phyloP scores from a whole-genome alignment of 148 eudicot genomes.

The Mesembryanthemum crystallinum region DNA sequence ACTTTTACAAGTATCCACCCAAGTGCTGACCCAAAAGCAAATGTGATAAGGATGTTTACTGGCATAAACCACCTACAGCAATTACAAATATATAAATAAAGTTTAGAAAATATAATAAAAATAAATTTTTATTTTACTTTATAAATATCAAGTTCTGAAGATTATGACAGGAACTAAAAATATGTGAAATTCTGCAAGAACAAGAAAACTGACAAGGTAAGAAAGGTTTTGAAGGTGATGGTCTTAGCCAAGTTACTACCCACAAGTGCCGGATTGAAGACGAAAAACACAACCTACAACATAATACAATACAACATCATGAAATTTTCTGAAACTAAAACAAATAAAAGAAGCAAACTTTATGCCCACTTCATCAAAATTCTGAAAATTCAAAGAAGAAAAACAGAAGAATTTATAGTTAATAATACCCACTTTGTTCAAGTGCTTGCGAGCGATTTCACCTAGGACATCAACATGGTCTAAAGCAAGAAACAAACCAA shows the following conservation, averaged over 20 bases:
- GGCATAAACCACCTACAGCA: slow-evolving; percentile 55
- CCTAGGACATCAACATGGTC: slow-evolving; percentile 36
- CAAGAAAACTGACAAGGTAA: slow-evolving; percentile 32
- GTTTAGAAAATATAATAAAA: background rate
- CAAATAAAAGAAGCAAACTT: too few species aligned
- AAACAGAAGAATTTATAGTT: too few species aligned
- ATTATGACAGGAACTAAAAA: too few species aligned
- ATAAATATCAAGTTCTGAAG: too few species aligned
- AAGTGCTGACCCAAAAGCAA: slow-evolving; percentile 39
- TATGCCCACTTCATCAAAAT: too few species aligned
- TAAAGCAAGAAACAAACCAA: slow-evolving; percentile 43
- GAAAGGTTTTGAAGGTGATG: slow-evolving; percentile 33
- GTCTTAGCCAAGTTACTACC: slow-evolving; percentile 41
- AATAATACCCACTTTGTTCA: slow-evolving; percentile 40
- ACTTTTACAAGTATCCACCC: slow-evolving; percentile 43
- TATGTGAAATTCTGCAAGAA: background rate
- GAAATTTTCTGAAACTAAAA: too few species aligned
- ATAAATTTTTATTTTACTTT: too few species aligned
- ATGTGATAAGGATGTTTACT: slow-evolving; percentile 39
- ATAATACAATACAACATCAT: too few species aligned
- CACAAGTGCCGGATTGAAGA: slow-evolving; percentile 46
- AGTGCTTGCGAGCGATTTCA: slow-evolving; percentile 23
- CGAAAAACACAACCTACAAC: slow-evolving; percentile 38
- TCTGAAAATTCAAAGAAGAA: too few species aligned
- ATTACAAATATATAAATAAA: too few species aligned